Evolutionary conservation across 139 green algal genomes (phyloP).

Genomic region (Nannochloris sp.): DNA sequence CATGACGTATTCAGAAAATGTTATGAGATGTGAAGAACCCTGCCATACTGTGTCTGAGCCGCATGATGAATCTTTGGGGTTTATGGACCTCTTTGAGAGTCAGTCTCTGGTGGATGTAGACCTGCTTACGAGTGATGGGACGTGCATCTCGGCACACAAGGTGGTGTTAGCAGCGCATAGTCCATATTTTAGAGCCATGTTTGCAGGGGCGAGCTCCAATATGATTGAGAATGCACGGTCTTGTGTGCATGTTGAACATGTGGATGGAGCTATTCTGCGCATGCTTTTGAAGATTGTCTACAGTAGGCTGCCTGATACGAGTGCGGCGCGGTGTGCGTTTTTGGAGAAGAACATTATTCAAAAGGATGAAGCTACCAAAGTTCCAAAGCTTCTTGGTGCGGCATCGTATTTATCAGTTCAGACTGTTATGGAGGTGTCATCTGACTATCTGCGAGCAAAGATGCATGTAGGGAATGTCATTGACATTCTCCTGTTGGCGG

Average conservation of each 20-base stretch:
- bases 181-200: slow-evolving; percentile 39
- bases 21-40: too few species aligned
- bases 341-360: neutral
- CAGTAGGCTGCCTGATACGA: neutral
- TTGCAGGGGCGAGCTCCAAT: slow-evolving; percentile 18
- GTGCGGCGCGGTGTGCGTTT: neutral
- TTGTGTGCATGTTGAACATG: slow-evolving; percentile 15
- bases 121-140: slow-evolving; percentile 18
- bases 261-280: slow-evolving; percentile 18
- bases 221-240: slow-evolving; percentile 22
- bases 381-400: slow-evolving; percentile 12
- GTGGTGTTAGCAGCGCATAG: slow-evolving; percentile 33
- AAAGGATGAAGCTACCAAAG: neutral
- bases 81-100: slow-evolving; percentile 25
- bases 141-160: slow-evolving; percentile 20
- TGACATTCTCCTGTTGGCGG: slow-evolving; percentile 16
- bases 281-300: slow-evolving; percentile 35
- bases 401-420: slow-evolving; percentile 18
- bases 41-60: too few species aligned
- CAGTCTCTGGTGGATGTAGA: slow-evolving; percentile 23
- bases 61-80: neutral
- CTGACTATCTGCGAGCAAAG: slow-evolving; percentile 8
- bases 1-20: too few species aligned
- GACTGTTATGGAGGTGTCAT: slow-evolving; percentile 11
- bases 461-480: slow-evolving; percentile 13